Evolutionary conservation across 495 filamentous ascomycete species (phyloP).

Genomic region (Aspergillus ellipticus): DNA sequence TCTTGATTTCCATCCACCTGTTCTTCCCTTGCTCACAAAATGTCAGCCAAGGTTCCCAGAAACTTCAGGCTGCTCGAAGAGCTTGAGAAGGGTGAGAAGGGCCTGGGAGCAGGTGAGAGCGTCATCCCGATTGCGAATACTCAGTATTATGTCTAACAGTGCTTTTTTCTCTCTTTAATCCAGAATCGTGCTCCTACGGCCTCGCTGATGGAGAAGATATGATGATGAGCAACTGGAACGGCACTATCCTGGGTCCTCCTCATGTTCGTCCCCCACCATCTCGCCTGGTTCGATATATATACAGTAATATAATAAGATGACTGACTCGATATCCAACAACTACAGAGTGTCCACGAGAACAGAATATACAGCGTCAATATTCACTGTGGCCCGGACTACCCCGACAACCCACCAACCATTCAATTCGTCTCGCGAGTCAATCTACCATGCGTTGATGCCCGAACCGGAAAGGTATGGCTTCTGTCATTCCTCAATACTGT

Average conservation of each 20-base stretch:
- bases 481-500: not conserved
- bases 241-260: slow-evolving; percentile 92
- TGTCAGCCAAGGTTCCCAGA: slow-evolving; percentile 83
- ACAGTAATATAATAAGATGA: not conserved
- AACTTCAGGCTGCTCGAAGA: slow-evolving; percentile 97
- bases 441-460: slow-evolving; percentile 82
- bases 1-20: not conserved
- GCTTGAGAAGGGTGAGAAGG: slow-evolving; percentile 98
- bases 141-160: slow-evolving; percentile 2
- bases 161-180: slow-evolving; percentile 9
- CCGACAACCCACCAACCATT: slow-evolving; percentile 80
- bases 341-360: slow-evolving; percentile 91
- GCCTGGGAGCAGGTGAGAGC: slow-evolving; percentile 77
- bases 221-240: slow-evolving; percentile 98
- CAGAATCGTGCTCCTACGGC: slow-evolving; percentile 96
- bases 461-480: slow-evolving; percentile 62
- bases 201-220: slow-evolving; percentile 92
- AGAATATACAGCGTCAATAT: slow-evolving; percentile 98
- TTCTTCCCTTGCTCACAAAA: slow-evolving; percentile 28
- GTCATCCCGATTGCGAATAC: not conserved
- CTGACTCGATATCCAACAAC: slow-evolving; percentile 11
- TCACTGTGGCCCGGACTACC: slow-evolving; percentile 88
- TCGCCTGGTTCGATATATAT: not conserved
- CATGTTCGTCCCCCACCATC: slow-evolving; percentile 60
- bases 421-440: slow-evolving; percentile 93